These are phyloP conservation scores for Mycena olivaceomarginata DNA, from an alignment of 768 basidiomycete species.

Conservation along the genomic window DNA sequence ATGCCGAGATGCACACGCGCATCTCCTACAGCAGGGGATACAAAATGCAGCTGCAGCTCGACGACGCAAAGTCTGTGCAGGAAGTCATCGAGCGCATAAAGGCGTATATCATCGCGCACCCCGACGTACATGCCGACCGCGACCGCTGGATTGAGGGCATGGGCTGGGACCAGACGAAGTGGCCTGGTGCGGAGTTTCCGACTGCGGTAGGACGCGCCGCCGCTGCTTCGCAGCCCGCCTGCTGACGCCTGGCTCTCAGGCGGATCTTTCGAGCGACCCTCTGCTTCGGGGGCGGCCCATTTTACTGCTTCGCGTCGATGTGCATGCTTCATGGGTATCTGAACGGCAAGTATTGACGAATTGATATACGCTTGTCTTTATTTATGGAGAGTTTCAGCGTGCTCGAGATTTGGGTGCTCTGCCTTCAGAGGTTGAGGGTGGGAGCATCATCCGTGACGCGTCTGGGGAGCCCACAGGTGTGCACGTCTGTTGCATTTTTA, in stretches of 20 bases:
- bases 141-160: slow-evolving; percentile 87
- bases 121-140: slow-evolving; percentile 72
- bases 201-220: slow-evolving; percentile 72
- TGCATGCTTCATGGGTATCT: slow-evolving; percentile 93
- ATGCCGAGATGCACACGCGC: slow-evolving; percentile 84
- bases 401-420: slow-evolving; percentile 77
- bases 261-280: slow-evolving; percentile 83
- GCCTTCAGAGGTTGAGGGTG: slow-evolving; percentile 69
- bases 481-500: background rate
- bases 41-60: slow-evolving; percentile 78
- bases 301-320: slow-evolving; percentile 85
- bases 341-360: slow-evolving; percentile 56
- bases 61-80: slow-evolving; percentile 73
- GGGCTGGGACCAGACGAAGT: slow-evolving; percentile 96
- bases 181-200: slow-evolving; percentile 80
- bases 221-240: background rate
- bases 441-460: slow-evolving; percentile 69
- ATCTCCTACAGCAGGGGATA: slow-evolving; percentile 85
- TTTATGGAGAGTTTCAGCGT: slow-evolving; percentile 54
- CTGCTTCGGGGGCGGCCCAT: slow-evolving; percentile 83
- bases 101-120: slow-evolving; percentile 73
- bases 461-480: slow-evolving; percentile 75
- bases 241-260: slow-evolving; percentile 60
- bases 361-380: background rate
- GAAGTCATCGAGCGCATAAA: slow-evolving; percentile 81